These are phyloP conservation scores for Sutorius australiensis DNA, from an alignment of 768 basidiomycete species.

Conservation along the genomic window DNA sequence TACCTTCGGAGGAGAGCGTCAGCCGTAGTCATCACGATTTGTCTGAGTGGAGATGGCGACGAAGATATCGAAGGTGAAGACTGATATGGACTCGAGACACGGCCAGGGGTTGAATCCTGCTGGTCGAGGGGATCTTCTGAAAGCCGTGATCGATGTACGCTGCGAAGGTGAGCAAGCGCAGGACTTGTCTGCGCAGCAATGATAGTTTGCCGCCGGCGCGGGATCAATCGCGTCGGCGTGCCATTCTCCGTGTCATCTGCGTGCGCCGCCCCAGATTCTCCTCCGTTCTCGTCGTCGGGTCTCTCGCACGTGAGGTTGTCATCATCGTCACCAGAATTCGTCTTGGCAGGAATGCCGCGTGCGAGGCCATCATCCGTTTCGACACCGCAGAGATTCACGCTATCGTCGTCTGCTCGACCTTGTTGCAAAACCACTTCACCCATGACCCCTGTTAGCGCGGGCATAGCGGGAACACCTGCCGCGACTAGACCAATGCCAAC, in stretches of 20 bases:
- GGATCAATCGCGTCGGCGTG: constrained; percentile 8
- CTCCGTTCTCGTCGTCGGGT: constrained; percentile 23
- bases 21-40: constrained; percentile 41
- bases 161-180: constrained; percentile 58
- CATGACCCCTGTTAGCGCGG: constrained; percentile 63
- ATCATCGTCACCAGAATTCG: constrained; percentile 34
- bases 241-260: constrained; percentile 14
- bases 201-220: constrained; percentile 46
- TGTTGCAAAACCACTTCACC: constrained; percentile 89
- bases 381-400: constrained; percentile 45
- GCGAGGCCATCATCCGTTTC: constrained; percentile 43
- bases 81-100: constrained; percentile 49
- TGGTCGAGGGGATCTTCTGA: constrained; percentile 78
- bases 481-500: constrained; percentile 83
- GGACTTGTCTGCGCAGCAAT: constrained; percentile 72
- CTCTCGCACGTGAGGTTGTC: constrained; percentile 47
- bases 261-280: constrained; percentile 11
- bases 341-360: constrained; percentile 19
- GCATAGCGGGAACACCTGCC: constrained; percentile 76
- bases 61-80: constrained; percentile 69
- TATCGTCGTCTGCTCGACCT: constrained; percentile 71
- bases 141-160: constrained; percentile 48
- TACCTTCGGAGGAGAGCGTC: constrained; percentile 67
- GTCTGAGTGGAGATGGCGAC: constrained; percentile 41
- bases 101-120: constrained; percentile 42